These are phyloP conservation scores for Arabidopsis thaliana DNA, from an alignment of 345 rosid species.

Conservation along the genomic window DNA sequence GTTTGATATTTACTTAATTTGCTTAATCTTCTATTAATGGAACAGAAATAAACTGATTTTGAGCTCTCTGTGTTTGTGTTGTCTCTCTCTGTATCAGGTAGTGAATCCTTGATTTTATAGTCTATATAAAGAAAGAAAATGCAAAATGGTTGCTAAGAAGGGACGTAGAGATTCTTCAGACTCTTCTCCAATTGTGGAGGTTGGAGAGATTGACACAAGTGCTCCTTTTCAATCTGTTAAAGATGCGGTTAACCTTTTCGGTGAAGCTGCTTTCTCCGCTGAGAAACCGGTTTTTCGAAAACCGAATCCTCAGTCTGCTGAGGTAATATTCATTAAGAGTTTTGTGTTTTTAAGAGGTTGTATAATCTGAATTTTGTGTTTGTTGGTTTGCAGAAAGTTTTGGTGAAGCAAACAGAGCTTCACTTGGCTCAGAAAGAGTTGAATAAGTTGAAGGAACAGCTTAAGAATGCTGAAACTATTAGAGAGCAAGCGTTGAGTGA, in stretches of 20 bases:
- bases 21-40: conserved; percentile 16
- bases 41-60: neutral
- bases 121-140: conserved; percentile 35
- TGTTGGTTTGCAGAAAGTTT: conserved; percentile 60
- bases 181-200: conserved; percentile 68
- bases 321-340: conserved; percentile 56
- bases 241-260: conserved; percentile 88
- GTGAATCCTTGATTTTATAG: conserved; percentile 14
- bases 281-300: conserved; percentile 73
- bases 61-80: conserved; percentile 3
- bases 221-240: conserved; percentile 98
- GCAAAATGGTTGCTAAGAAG: conserved; percentile 78
- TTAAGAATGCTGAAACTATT: conserved; percentile 74
- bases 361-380: neutral
- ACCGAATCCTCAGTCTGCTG: conserved; percentile 71
- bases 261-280: conserved; percentile 89
- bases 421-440: conserved; percentile 85
- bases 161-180: conserved; percentile 58
- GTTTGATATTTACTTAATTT: conserved; percentile 20
- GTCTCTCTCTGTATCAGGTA: conserved; percentile 27
- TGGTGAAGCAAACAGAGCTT: conserved; percentile 86
- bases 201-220: conserved; percentile 97
- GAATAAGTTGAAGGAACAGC: conserved; percentile 70
- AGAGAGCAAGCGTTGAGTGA: conserved; percentile 77
- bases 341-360: neutral